phyloP scores from a whole-genome alignment of 768 basidiomycete species.

The Pisolithus microcarpus region DNA sequence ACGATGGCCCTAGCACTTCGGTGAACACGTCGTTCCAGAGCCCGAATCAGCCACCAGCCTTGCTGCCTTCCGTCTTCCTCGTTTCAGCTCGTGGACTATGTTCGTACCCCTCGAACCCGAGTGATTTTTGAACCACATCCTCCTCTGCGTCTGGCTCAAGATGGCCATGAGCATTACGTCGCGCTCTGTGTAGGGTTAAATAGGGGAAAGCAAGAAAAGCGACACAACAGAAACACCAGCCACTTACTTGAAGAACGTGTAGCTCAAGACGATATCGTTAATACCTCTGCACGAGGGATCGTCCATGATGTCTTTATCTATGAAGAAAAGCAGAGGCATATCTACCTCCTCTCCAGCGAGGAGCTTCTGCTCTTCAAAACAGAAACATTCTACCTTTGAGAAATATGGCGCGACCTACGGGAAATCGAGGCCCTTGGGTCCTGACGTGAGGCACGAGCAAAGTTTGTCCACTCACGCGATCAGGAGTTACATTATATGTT shows the following conservation, averaged over 20 bases:
- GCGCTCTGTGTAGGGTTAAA: constrained; percentile 47
- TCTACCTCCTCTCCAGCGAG: constrained; percentile 95
- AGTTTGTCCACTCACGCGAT: constrained; percentile 54
- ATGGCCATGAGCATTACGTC: constrained; percentile 78
- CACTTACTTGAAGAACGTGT: constrained; percentile 92
- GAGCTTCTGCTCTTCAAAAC: constrained; percentile 96
- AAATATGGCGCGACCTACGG: constrained; percentile 93
- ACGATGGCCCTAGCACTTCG: too few species aligned
- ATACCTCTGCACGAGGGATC: constrained; percentile 84
- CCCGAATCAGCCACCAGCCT: background rate
- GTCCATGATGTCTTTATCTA: constrained; percentile 93
- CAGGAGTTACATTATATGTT: constrained; percentile 98
- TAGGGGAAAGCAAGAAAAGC: background rate
- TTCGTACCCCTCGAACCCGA: constrained; percentile 67
- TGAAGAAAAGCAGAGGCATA: constrained; percentile 97
- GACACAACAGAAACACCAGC: background rate
- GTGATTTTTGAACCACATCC: constrained; percentile 68
- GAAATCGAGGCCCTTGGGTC: background rate
- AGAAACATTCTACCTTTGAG: constrained; percentile 99
- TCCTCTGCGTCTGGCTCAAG: constrained; percentile 87
- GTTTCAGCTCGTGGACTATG: constrained; percentile 30
- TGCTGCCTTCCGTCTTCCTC: constrained; percentile 11
- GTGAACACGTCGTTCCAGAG: background rate
- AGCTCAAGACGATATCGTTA: constrained; percentile 88
- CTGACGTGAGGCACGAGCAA: background rate